Conservation (phyloP, 2,329 filamentous ascomycete species). For the Neofusicoccum ribis region DNA sequence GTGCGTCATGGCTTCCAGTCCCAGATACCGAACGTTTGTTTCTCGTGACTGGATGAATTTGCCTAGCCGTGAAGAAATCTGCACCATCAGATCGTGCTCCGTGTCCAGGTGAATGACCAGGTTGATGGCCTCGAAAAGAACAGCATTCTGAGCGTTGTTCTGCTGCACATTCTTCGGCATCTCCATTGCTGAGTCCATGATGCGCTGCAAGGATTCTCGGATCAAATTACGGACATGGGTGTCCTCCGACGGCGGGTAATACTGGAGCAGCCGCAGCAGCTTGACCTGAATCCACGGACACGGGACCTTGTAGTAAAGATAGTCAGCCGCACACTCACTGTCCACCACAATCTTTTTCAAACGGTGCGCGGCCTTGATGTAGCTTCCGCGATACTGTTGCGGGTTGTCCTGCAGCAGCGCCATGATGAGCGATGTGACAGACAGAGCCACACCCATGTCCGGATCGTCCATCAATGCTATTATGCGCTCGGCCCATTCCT, state of each 20-base stretch:
- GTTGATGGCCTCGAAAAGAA: constrained; percentile 97
- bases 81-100: constrained; percentile 90
- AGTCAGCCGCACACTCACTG: constrained; percentile 84
- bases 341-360: constrained; percentile 90
- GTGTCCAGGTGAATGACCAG: constrained; percentile 97
- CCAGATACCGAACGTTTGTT: constrained; percentile 95
- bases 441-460: constrained; percentile 91
- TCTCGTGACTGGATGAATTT: constrained; percentile 96
- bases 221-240: constrained; percentile 89
- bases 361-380: constrained; percentile 87
- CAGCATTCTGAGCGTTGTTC: constrained; percentile 97
- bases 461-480: constrained; percentile 98
- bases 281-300: constrained; percentile 99
- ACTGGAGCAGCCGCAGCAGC: constrained; percentile 85
- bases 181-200: constrained; percentile 87
- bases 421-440: constrained; percentile 94
- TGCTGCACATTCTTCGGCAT: constrained; percentile 98
- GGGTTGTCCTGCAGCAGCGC: constrained; percentile 88
- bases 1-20: constrained; percentile 97
- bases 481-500: constrained; percentile 96
- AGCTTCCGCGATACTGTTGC: constrained; percentile 92
- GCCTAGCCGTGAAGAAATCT: constrained; percentile 86
- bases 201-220: constrained; percentile 84
- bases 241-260: constrained; percentile 91
- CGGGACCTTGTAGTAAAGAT: constrained; percentile 99